These are phyloP conservation scores for Geosmithia putterillii DNA, from an alignment of 2,329 filamentous ascomycete species.

Conservation along the genomic window DNA sequence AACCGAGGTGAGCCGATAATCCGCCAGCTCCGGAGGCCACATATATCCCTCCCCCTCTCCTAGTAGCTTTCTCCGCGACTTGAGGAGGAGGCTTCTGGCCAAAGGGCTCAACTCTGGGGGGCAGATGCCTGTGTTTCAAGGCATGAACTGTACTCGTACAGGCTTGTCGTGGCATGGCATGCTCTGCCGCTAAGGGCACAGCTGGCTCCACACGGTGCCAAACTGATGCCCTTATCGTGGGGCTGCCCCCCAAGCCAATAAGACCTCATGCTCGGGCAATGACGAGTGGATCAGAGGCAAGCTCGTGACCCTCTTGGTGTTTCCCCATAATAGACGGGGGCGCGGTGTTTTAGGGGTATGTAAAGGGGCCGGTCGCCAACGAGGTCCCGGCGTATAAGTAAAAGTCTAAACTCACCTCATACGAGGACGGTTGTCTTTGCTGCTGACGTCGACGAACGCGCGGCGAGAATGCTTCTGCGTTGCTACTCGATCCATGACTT, in stretches of 20 bases:
- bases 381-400: neutral
- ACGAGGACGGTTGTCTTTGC: too few relatives aligned
- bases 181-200: neutral
- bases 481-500: too few relatives aligned
- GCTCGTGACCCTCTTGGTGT: neutral
- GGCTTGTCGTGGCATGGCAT: too few relatives aligned
- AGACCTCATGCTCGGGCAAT: neutral
- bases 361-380: neutral
- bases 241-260: slow-evolving; percentile 1
- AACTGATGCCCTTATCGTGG: slow-evolving; percentile 11
- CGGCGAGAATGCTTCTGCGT: too few relatives aligned
- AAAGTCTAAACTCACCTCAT: neutral
- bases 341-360: neutral
- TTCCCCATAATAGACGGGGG: neutral
- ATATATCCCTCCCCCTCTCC: neutral
- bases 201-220: slow-evolving; percentile 18
- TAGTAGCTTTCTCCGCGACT: neutral
- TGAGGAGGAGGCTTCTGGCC: neutral
- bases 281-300: neutral
- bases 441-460: too few relatives aligned
- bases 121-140: slow-evolving; percentile 13
- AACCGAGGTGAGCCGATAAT: slow-evolving; percentile 10
- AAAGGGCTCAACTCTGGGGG: neutral
- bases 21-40: neutral
- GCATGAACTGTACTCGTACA: slow-evolving; percentile 9